These are phyloP conservation scores for Entamoeba invadens DNA, from an alignment of 208 protist species.

Conservation along the genomic window DNA sequence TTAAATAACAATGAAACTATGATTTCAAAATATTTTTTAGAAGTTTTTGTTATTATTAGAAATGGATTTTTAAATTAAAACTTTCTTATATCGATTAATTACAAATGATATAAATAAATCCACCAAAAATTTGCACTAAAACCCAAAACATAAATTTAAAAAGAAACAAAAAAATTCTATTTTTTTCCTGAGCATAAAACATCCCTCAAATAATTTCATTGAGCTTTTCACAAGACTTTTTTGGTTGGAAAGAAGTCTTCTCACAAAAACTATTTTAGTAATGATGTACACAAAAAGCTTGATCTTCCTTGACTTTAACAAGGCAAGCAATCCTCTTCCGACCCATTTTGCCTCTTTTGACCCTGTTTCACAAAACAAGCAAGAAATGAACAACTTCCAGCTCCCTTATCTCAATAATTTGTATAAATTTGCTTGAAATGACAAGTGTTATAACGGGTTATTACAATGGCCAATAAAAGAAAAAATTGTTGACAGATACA, in stretches of 20 bases:
- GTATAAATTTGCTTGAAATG: too few species aligned
- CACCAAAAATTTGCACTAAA: constrained; percentile 90
- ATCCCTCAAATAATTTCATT: constrained; percentile 98
- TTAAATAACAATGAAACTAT: neutral
- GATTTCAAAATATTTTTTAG: neutral
- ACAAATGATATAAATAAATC: too few species aligned
- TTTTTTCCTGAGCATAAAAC: constrained; percentile 99
- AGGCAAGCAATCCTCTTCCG: constrained; percentile 40
- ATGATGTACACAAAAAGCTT: constrained; percentile 94
- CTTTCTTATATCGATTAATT: too few species aligned
- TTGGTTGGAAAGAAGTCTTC: constrained; percentile 87
- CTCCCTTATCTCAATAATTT: too few species aligned
- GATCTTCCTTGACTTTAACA: constrained; percentile 93
- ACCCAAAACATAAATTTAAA: constrained; percentile 86
- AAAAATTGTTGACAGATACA: too few species aligned
- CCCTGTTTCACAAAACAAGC: too few species aligned
- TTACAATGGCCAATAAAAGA: too few species aligned
- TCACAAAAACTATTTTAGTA: constrained; percentile 88
- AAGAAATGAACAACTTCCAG: too few species aligned
- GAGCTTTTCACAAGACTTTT: constrained; percentile 82
- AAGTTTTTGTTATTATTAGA: neutral
- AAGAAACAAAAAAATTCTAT: constrained; percentile 95
- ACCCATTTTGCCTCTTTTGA: too few species aligned
- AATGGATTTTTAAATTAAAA: neutral
- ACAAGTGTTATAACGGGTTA: too few species aligned